A percentile compares a stretch with the other conserved stretches of the same genome.
Conservation (phyloP, 75 land plant species). For the Chamaecyparis obtusa region DNA sequence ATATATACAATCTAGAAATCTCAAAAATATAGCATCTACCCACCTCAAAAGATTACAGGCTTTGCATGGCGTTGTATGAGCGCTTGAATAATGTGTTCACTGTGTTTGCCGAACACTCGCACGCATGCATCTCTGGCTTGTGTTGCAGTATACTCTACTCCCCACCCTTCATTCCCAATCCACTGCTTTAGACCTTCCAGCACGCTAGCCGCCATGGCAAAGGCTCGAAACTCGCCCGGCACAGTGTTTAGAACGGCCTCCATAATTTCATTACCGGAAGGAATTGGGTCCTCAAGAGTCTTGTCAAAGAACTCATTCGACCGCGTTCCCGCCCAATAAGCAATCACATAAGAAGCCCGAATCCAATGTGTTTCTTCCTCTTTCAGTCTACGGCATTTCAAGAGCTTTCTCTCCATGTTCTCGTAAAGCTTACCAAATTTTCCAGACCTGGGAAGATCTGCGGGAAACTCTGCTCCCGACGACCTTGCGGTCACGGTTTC, state of each 20-base stretch:
- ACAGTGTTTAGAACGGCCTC: constrained; percentile 11
- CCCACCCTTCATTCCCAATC: no score
- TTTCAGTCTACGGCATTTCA: neutral
- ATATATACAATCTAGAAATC: no score
- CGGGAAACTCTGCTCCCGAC: neutral
- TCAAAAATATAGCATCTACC: no score
- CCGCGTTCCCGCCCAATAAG: constrained; percentile 2
- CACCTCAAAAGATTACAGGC: neutral
- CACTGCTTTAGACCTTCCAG: neutral
- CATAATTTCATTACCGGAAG: constrained; percentile 2
- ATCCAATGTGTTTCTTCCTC: neutral
- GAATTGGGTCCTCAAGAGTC: neutral
- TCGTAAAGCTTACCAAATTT: neutral
- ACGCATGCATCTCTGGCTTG: no score
- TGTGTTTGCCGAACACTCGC: no score
- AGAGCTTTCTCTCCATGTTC: neutral
- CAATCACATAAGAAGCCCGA: neutral
- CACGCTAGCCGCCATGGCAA: neutral
- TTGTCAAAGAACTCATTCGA: constrained; percentile 1
- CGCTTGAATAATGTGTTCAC: no score
- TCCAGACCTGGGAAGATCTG: neutral
- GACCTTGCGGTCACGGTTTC: neutral
- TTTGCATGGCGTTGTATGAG: no score
- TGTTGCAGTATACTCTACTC: no score
- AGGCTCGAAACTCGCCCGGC: constrained; percentile 6